Evolutionary conservation across 2,329 filamentous ascomycete species (phyloP).

Genomic region (Alternaria dauci): DNA sequence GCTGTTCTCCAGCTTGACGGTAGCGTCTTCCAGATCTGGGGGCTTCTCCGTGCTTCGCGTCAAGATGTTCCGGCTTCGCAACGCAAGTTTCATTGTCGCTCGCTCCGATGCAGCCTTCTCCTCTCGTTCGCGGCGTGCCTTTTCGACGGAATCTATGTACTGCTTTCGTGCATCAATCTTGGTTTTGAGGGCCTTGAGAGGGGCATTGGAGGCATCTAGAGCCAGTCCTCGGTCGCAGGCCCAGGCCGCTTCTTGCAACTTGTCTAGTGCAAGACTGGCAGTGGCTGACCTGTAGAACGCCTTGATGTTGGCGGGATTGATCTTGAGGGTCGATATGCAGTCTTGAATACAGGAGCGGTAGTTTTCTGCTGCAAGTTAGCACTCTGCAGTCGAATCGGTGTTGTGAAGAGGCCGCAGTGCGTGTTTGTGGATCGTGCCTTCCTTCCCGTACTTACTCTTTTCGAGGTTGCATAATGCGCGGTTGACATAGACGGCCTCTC

Average conservation of each 20-base stretch:
- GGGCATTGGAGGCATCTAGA: constrained; percentile 73
- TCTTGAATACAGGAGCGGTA: constrained; percentile 87
- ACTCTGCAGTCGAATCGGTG: not conserved
- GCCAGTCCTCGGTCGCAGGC: constrained; percentile 76
- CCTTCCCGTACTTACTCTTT: constrained; percentile 64
- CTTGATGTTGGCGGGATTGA: constrained; percentile 86
- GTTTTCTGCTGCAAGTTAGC: constrained; percentile 66
- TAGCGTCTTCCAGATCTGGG: constrained; percentile 88
- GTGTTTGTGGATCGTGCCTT: not conserved
- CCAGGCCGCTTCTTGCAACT: constrained; percentile 80
- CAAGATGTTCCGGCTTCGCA: constrained; percentile 75
- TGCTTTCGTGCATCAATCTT: constrained; percentile 70
- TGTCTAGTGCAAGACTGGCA: constrained; percentile 81
- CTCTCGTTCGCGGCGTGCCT: constrained; percentile 64
- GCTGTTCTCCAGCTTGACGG: constrained; percentile 73
- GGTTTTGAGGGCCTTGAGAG: constrained; percentile 68
- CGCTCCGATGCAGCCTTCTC: constrained; percentile 65
- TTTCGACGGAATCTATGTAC: constrained; percentile 64
- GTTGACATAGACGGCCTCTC: constrained; percentile 84
- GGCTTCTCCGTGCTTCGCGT: constrained; percentile 72
- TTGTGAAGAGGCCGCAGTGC: not conserved
- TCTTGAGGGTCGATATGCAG: constrained; percentile 77
- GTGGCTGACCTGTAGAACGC: constrained; percentile 85
- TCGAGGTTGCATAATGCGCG: constrained; percentile 89
- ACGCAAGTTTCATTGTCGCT: constrained; percentile 58